Conservation (phyloP, 805 yeast species). For the Suhomyces faveliae region DNA sequence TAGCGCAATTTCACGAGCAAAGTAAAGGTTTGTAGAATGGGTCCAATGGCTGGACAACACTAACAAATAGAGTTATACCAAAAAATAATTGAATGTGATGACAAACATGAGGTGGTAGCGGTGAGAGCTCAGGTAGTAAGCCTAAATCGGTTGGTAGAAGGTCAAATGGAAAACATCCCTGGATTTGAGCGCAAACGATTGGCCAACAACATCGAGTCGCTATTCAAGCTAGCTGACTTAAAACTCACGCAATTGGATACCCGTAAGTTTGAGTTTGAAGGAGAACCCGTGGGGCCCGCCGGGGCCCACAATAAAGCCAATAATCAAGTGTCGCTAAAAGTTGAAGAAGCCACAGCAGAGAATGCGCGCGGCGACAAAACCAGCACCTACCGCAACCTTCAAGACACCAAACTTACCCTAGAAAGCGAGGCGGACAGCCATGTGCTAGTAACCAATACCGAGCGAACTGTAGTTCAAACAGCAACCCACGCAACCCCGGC, state of each 20-base stretch:
- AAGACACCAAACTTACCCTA: neutral
- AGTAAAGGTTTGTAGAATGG: constrained; percentile 4
- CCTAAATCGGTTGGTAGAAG: constrained; percentile 10
- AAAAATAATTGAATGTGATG: constrained; percentile 9
- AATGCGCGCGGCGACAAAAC: neutral
- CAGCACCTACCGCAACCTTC: neutral
- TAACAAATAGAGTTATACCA: constrained; percentile 6
- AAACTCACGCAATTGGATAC: constrained; percentile 15
- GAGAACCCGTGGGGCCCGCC: constrained; percentile 21
- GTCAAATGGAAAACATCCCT: constrained; percentile 4
- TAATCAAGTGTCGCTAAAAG: neutral
- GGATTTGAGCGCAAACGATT: constrained; percentile 24
- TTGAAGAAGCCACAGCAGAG: neutral
- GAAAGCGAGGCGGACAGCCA: constrained; percentile 4
- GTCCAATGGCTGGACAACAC: neutral
- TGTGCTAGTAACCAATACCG: constrained; percentile 15
- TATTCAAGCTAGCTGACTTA: constrained; percentile 21
- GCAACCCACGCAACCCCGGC: constrained; percentile 5
- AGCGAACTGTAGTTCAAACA: constrained; percentile 6
- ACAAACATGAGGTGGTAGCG: neutral
- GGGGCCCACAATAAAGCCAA: neutral
- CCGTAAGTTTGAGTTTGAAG: constrained; percentile 25
- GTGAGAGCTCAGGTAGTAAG: constrained; percentile 11
- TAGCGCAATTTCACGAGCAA: neutral
- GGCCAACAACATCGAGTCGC: constrained; percentile 14